These are phyloP conservation scores for Durio zibethinus DNA, from an alignment of 345 rosid genomes.

Conservation along the genomic window DNA sequence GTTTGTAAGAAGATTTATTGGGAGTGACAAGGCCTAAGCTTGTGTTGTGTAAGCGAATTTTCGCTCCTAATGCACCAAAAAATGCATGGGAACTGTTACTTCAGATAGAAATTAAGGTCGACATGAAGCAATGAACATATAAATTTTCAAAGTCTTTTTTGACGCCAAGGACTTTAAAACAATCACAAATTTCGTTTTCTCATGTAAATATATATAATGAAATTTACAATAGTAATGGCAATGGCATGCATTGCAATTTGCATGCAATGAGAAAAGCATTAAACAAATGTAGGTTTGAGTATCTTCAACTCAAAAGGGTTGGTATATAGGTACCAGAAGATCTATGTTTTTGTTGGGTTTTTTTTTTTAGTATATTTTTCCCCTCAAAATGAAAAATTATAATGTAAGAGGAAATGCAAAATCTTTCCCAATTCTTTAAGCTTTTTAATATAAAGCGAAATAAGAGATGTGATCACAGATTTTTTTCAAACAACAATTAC, in stretches of 20 bases:
- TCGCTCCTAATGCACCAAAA: too few species aligned
- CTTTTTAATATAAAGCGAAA: background rate
- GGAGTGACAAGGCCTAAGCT: too few species aligned
- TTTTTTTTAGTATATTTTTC: background rate
- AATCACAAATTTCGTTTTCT: background rate
- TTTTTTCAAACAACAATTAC: too few species aligned
- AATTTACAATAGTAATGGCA: background rate
- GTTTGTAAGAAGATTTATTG: too few species aligned
- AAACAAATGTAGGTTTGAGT: background rate
- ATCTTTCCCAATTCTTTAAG: background rate
- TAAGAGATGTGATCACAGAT: background rate
- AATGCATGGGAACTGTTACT: background rate
- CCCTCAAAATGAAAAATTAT: background rate
- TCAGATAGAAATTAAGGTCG: background rate
- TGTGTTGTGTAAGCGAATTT: too few species aligned
- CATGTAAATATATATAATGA: too few species aligned
- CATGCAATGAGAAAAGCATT: background rate
- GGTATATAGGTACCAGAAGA: background rate
- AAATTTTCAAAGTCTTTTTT: background rate
- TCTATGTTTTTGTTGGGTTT: background rate
- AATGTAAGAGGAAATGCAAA: background rate
- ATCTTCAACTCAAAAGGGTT: background rate
- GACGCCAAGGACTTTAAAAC: background rate
- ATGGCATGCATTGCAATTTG: background rate
- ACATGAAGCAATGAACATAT: background rate